Conservation (phyloP, 192 early-diverging fungal species). For the Allomyces javanicus region DNA sequence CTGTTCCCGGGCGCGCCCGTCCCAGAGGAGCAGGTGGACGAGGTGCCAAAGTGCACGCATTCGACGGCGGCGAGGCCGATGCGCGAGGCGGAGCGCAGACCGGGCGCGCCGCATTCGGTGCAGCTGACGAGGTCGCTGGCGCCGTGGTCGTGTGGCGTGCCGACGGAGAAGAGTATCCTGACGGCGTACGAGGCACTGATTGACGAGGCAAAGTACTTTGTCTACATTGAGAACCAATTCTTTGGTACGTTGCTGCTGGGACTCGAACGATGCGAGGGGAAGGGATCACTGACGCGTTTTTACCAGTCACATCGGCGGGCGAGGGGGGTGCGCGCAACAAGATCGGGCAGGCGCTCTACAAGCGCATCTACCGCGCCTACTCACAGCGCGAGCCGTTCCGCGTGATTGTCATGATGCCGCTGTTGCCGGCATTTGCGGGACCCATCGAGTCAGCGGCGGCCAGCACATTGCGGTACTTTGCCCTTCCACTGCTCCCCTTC, state of each 20-base stretch:
- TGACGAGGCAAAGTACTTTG: conserved; percentile 47
- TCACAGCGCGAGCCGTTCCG: conserved; percentile 43
- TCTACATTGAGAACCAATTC: conserved; percentile 87
- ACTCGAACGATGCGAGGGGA: not conserved
- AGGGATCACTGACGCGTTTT: not conserved
- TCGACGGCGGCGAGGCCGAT: too few species aligned
- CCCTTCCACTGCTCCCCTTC: too few species aligned
- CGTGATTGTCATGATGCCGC: conserved; percentile 58
- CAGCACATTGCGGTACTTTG: conserved; percentile 30
- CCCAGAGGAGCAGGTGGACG: too few species aligned
- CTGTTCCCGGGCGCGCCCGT: conserved; percentile 23
- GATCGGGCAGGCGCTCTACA: conserved; percentile 36
- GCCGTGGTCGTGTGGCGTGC: conserved; percentile 15
- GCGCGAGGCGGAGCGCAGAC: too few species aligned
- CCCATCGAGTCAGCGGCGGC: conserved; percentile 54
- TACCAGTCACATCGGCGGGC: conserved; percentile 12
- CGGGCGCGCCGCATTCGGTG: not conserved
- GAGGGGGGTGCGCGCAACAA: conserved; percentile 50
- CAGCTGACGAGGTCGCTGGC: conserved; percentile 2
- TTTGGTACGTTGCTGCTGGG: conserved; percentile 35
- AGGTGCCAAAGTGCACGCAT: too few species aligned
- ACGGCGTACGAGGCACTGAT: conserved; percentile 60
- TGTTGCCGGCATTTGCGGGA: conserved; percentile 67
- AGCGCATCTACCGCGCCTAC: conserved; percentile 55
- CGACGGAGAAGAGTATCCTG: conserved; percentile 30